Evolutionary conservation across 257 asterid species (phyloP).

Genomic region (Plectranthus barbatus): DNA sequence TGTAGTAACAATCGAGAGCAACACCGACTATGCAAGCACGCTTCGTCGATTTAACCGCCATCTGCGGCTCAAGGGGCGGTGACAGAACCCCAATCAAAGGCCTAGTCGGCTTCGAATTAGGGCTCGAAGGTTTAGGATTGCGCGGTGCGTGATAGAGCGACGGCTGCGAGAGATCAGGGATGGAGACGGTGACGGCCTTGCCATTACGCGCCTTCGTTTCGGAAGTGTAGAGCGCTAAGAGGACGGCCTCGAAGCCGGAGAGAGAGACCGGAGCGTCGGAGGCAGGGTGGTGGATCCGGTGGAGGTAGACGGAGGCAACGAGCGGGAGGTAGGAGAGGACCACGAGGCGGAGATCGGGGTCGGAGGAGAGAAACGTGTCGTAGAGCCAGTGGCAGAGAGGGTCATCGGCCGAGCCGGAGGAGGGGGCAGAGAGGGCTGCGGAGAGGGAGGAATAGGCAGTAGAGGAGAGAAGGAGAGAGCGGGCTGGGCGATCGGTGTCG

Average conservation of each 20-base stretch:
- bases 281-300: slow-evolving; percentile 50
- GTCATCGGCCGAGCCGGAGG: slow-evolving; percentile 72
- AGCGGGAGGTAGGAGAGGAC: slow-evolving; percentile 74
- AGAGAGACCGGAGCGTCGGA: slow-evolving; percentile 33
- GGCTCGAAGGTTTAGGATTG: slow-evolving; percentile 34
- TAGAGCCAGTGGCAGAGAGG: slow-evolving; percentile 91
- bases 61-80: slow-evolving; percentile 74
- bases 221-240: slow-evolving; percentile 58
- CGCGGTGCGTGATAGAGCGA: slow-evolving; percentile 81
- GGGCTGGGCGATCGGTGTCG: slow-evolving; percentile 89
- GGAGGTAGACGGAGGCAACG: slow-evolving; percentile 51
- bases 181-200: slow-evolving; percentile 51
- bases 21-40: slow-evolving; percentile 90
- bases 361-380: slow-evolving; percentile 72
- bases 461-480: slow-evolving; percentile 79
- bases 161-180: slow-evolving; percentile 89
- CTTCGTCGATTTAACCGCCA: slow-evolving; percentile 82
- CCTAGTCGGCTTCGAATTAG: slow-evolving; percentile 20
- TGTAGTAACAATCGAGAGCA: slow-evolving; percentile 74
- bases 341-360: slow-evolving; percentile 78
- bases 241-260: slow-evolving; percentile 89
- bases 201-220: slow-evolving; percentile 77
- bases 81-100: slow-evolving; percentile 53
- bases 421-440: slow-evolving; percentile 39
- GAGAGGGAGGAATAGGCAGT: slow-evolving; percentile 58